Evolutionary conservation across 768 basidiomycete species (phyloP).

Genomic region (Kwoniella shandongensis): DNA sequence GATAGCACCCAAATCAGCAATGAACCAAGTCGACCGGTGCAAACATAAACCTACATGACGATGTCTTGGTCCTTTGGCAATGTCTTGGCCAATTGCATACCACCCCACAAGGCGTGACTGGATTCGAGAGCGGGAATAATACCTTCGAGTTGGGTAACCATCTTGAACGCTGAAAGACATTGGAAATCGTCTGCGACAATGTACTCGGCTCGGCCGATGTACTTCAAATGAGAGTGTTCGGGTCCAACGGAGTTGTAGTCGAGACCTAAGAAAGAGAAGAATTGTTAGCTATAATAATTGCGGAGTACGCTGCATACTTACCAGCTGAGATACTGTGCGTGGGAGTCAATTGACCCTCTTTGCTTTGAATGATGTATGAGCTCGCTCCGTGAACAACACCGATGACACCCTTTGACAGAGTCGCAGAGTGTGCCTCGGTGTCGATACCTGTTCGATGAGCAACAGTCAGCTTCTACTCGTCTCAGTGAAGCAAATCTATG

Average conservation of each 20-base stretch:
- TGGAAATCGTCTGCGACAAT: conserved; percentile 90
- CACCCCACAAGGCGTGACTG: conserved; percentile 93
- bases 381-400: conserved; percentile 92
- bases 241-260: conserved; percentile 73
- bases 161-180: conserved; percentile 85
- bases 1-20: not conserved
- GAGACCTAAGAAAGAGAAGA: conserved; percentile 19
- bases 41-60: conserved; percentile 70
- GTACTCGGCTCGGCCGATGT: conserved; percentile 89
- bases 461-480: not conserved
- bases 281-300: no score
- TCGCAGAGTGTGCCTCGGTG: conserved; percentile 86
- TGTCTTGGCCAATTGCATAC: conserved; percentile 77
- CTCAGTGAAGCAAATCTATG: not conserved
- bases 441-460: conserved; percentile 66
- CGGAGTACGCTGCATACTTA: conserved; percentile 17
- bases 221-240: conserved; percentile 96
- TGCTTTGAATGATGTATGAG: conserved; percentile 89
- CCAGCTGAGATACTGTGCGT: conserved; percentile 88
- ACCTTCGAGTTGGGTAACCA: conserved; percentile 88
- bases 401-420: conserved; percentile 82
- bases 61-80: conserved; percentile 80
- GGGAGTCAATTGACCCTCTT: conserved; percentile 88
- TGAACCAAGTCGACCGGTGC: not conserved
- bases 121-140: conserved; percentile 98